Evolutionary conservation across 2,329 filamentous ascomycete genomes (phyloP), one percentile per base, ranked within the genome.

Genomic region (Cladosporium sphaerospermum): DNA sequence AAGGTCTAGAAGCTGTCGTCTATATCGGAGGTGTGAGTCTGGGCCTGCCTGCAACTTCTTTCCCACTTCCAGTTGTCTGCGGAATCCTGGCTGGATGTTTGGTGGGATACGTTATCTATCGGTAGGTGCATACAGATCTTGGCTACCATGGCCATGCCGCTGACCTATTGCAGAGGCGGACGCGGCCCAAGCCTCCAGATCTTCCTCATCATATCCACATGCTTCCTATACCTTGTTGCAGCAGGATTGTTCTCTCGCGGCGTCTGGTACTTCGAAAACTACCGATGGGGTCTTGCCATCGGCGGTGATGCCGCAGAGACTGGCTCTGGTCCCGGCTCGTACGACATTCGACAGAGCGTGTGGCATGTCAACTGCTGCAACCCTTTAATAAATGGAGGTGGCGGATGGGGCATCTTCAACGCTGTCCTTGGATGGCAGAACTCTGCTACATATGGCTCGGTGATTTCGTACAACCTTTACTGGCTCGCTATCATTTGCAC

Each of bases 311-410:
- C 77, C 4, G 75, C 76, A 14, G 84, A 86, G 64, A 76, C 75
- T 11, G 84, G 84, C 1, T 70, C 76, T 18, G 88, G 88, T 0
- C 78, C 88, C 1, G 88, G 88, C 3, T 89, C 85, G 1, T 92
- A 92, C 68, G 85, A 93, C 61, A 89, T 92, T 60, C 77, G 80
- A 53, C 76, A 85, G 63, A 88, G 81, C 57, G 85, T 93, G 18
- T 92, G 88, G 88, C 88, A 92, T 64, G 81, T 92, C 51, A 90
- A 91, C 64, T 95, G 88, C 74, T 93, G 88, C 68, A 91, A 81
- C 62, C 85, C 89, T 0, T 73, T 82, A 49, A 70, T 84, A 37
- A 84, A 88, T 57, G 85, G 86, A 28, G 85, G 85, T 45, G 83
- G 85, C 36, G 88, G 86, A 42, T 95, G 89, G 89, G 88, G 88